These are phyloP conservation scores for Alternaria ventricosa DNA, from an alignment of 2,329 filamentous ascomycete species.

Conservation along the genomic window DNA sequence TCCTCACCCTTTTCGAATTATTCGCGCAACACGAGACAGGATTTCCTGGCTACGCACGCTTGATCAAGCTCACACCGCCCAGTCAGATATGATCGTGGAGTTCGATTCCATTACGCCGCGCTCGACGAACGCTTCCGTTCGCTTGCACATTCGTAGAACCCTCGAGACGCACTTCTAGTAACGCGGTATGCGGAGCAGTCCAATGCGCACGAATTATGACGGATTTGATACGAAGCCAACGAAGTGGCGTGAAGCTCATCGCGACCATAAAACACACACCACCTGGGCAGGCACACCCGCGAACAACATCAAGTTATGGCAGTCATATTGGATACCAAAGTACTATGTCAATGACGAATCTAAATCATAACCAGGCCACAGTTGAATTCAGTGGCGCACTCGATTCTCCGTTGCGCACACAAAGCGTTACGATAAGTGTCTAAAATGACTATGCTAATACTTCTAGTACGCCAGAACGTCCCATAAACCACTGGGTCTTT, in stretches of 20 bases:
- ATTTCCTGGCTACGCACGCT: neutral
- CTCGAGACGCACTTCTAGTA: neutral
- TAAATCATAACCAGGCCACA: neutral
- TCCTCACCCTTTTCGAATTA: neutral
- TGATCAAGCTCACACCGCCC: neutral
- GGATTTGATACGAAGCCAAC: neutral
- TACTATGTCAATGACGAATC: too few species aligned
- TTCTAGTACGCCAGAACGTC: neutral
- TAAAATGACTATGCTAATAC: neutral
- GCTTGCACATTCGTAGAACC: neutral
- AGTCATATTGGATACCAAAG: neutral
- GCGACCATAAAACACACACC: neutral
- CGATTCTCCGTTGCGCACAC: neutral
- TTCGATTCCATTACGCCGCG: neutral
- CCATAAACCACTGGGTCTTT: neutral
- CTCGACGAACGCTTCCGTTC: neutral
- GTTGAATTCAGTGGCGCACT: neutral
- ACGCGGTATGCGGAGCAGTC: neutral
- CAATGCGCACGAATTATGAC: neutral
- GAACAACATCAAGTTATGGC: neutral
- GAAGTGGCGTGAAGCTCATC: neutral
- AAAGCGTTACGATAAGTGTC: neutral
- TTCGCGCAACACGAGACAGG: neutral
- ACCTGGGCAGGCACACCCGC: neutral
- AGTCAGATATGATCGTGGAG: fast-evolving